phyloP scores from a whole-genome alignment of 2,329 filamentous ascomycete species.

The Hypoxylon sp. region DNA sequence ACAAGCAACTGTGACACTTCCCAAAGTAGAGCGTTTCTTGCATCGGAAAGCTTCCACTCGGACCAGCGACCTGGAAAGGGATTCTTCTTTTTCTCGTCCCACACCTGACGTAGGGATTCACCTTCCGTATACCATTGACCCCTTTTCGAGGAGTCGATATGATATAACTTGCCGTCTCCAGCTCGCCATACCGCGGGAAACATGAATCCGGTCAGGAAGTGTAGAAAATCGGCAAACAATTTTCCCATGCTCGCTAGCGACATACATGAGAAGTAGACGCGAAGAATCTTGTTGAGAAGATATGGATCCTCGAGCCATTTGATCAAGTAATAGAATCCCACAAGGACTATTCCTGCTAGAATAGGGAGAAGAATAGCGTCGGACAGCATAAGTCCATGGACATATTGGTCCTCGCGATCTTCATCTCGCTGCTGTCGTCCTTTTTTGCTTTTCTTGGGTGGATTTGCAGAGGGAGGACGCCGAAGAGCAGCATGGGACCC shows the following conservation, averaged over 20 bases:
- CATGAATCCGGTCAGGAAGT: conserved; percentile 74
- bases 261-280: conserved; percentile 85
- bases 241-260: conserved; percentile 83
- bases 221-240: conserved; percentile 79
- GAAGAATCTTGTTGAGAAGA: conserved; percentile 85
- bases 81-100: conserved; percentile 54
- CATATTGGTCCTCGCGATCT: conserved; percentile 67
- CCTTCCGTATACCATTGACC: conserved; percentile 57
- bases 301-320: conserved; percentile 88
- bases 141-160: conserved; percentile 60
- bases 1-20: conserved; percentile 65
- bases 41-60: conserved; percentile 49
- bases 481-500: conserved; percentile 89
- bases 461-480: conserved; percentile 83
- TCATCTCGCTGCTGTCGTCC: conserved; percentile 61
- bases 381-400: conserved; percentile 76
- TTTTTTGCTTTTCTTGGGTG: conserved; percentile 67
- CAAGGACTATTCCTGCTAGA: conserved; percentile 79
- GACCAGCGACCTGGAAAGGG: conserved; percentile 61
- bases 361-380: conserved; percentile 91
- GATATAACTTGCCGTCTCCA: conserved; percentile 60
- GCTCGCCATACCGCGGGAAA: conserved; percentile 80
- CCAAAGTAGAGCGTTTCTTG: conserved; percentile 61
- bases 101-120: conserved; percentile 48
- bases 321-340: conserved; percentile 87